Percentiles rank a stretch among this genome's conserved stretches.
phyloP scores from a whole-genome alignment of 495 filamentous ascomycete species.

The Lasiosphaeria ovina region DNA sequence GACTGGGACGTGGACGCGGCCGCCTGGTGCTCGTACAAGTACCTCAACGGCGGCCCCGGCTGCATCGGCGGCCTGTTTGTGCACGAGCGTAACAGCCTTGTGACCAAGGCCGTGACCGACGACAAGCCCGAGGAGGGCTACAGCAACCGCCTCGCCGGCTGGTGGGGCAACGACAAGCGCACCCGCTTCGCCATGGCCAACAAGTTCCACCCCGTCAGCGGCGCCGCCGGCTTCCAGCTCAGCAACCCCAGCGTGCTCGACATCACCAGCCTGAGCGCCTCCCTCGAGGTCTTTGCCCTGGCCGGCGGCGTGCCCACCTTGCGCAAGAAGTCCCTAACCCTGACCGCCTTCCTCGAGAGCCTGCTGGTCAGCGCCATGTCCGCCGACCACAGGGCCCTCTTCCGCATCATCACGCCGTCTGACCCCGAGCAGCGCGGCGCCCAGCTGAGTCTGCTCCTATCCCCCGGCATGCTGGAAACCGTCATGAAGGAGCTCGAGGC shows the following conservation, averaged over 20 bases:
- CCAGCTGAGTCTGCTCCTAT: constrained; percentile 76
- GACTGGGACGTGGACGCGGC: constrained; percentile 96
- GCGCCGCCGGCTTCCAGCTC: constrained; percentile 68
- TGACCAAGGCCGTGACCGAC: constrained; percentile 37
- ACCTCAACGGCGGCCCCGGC: constrained; percentile 88
- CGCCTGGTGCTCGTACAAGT: constrained; percentile 98
- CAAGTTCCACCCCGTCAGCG: constrained; percentile 68
- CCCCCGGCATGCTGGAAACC: constrained; percentile 62
- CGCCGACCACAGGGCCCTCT: constrained; percentile 51
- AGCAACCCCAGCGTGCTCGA: constrained; percentile 67
- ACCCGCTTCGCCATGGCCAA: constrained; percentile 79
- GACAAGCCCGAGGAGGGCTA: constrained; percentile 40
- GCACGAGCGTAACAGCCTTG: constrained; percentile 68
- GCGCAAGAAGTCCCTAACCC: constrained; percentile 66
- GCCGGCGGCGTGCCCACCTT: constrained; percentile 67
- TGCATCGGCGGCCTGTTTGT: constrained; percentile 86
- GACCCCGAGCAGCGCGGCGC: constrained; percentile 73
- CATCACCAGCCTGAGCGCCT: constrained; percentile 68
- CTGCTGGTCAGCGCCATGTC: constrained; percentile 50
- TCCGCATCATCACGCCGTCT: constrained; percentile 76
- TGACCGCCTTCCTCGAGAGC: constrained; percentile 80
- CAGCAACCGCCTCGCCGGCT: constrained; percentile 68
- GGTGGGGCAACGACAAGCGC: constrained; percentile 83
- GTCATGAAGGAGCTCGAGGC: constrained; percentile 69
- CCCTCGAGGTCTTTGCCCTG: constrained; percentile 72